Evolutionary conservation across 345 rosid genomes (phyloP), one percentile per base, ranked within the genome.

Genomic region (Rhizophora apiculata): DNA sequence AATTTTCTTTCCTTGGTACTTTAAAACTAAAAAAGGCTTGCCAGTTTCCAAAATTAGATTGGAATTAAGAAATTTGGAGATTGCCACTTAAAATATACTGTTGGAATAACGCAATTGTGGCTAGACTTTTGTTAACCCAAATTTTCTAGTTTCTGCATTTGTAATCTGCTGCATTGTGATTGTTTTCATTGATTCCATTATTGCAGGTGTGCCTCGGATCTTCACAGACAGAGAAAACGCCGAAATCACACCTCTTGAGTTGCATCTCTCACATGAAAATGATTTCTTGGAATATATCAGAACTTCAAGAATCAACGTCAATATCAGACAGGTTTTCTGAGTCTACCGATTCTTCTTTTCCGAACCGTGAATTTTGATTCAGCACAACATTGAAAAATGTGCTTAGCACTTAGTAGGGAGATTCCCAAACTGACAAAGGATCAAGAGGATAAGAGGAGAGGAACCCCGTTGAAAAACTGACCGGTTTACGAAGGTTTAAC

Each of bases 231-330:
- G 79, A 75, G 91, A 85, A 63, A 80, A 81, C 65, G 83, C 89
- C 13, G 93, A 95, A 71, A 83, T 86, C 49, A 19, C 76, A 29
- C 73, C 82, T 15, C 92, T 93, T 67, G 94, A 86, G 69, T 62
- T 69, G 69, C 85, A 79, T 60, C 72, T 91, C 64, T 59, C 79
- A 0, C 72, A 55, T 11, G 83, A 77, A 53, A 76, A 68, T 22
- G 90, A 81, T 70, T 63, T 82, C 49, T 80, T 85, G 39, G 89
- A 94, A 22, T 94, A 89, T 72, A 82, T 85, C 70, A 84, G 80
- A 85, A 83, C 82, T 66, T 91, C 93, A 58, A 91, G 98, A 79
- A 87, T 91, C 83, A 89, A 94, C 79, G 85, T 94, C 69, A 93
- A 90, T 68, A 93, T 88, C 65, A 86, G 96, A 82, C 95, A 89